phyloP scores from a whole-genome alignment of 305 asterid genomes.

The Nicotiana rustica region DNA sequence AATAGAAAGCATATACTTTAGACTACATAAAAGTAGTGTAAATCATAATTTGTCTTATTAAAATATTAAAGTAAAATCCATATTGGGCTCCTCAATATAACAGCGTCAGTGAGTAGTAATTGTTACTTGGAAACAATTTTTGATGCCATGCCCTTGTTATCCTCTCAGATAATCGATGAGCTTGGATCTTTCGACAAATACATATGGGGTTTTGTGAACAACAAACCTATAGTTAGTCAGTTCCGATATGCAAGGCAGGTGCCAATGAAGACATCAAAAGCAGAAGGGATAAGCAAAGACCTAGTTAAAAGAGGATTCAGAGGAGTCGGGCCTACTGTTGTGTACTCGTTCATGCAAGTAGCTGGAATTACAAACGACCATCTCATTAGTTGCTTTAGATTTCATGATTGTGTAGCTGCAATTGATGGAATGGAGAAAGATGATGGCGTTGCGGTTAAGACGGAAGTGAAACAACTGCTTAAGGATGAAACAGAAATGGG shows the following conservation, averaged over 20 bases:
- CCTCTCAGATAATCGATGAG: constrained; percentile 57
- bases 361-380: constrained; percentile 84
- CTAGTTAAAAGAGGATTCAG: constrained; percentile 84
- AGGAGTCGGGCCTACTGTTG: constrained; percentile 80
- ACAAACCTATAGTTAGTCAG: constrained; percentile 43
- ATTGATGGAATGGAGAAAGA: constrained; percentile 46
- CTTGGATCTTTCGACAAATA: constrained; percentile 65
- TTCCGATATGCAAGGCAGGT: constrained; percentile 83
- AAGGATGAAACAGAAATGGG: constrained; percentile 58
- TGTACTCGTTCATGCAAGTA: constrained; percentile 89
- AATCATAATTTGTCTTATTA: background rate
- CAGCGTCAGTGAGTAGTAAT: background rate
- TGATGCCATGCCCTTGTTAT: background rate
- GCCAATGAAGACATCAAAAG: constrained; percentile 81
- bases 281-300: constrained; percentile 87
- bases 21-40: background rate
- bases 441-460: constrained; percentile 44
- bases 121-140: background rate
- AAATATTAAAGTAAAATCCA: background rate
- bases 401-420: constrained; percentile 53
- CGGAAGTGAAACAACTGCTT: constrained; percentile 48
- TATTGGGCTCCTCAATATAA: background rate
- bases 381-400: constrained; percentile 73
- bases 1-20: background rate
- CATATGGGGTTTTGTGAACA: constrained; percentile 67